Conservation (phyloP, 305 asterid genomes). For the Euphrasia arctica region DNA sequence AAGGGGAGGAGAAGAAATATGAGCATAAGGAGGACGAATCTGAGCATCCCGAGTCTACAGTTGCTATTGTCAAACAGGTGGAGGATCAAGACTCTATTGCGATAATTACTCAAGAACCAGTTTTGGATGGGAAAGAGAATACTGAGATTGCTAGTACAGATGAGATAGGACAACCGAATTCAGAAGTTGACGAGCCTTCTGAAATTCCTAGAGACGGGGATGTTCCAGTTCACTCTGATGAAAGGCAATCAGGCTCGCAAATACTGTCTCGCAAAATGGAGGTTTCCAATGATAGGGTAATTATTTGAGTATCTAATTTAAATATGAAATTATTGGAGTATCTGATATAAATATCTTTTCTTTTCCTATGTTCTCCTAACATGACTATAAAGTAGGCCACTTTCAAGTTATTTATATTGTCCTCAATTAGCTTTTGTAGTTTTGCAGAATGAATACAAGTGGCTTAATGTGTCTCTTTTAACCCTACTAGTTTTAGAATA, state of each 20-base stretch:
- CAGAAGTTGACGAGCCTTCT: conserved; percentile 41
- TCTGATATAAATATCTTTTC: not conserved
- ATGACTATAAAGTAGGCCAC: not conserved
- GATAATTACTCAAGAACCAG: conserved; percentile 32
- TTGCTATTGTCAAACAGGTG: conserved; percentile 27
- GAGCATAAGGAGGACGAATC: conserved; percentile 27
- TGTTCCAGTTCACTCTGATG: conserved; percentile 40
- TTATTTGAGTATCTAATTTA: not conserved
- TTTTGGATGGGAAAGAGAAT: conserved; percentile 36
- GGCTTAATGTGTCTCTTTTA: conserved; percentile 1
- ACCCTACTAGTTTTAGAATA: conserved; percentile 9
- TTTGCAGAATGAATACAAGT: not conserved
- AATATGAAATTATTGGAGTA: not conserved
- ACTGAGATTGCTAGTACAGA: conserved; percentile 31
- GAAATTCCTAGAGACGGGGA: conserved; percentile 44
- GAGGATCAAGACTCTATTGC: conserved; percentile 27
- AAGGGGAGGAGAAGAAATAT: conserved; percentile 36
- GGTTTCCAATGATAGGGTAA: conserved; percentile 90
- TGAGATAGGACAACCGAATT: conserved; percentile 35
- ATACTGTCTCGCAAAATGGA: conserved; percentile 73
- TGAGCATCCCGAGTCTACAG: conserved; percentile 30
- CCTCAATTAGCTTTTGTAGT: no score
- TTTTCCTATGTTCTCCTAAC: not conserved
- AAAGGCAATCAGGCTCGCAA: conserved; percentile 38
- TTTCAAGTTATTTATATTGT: not conserved